A percentile compares a stretch with the other conserved stretches of the same genome.
Conservation (phyloP, 306 rosid species). For the Lagenaria siceraria region DNA sequence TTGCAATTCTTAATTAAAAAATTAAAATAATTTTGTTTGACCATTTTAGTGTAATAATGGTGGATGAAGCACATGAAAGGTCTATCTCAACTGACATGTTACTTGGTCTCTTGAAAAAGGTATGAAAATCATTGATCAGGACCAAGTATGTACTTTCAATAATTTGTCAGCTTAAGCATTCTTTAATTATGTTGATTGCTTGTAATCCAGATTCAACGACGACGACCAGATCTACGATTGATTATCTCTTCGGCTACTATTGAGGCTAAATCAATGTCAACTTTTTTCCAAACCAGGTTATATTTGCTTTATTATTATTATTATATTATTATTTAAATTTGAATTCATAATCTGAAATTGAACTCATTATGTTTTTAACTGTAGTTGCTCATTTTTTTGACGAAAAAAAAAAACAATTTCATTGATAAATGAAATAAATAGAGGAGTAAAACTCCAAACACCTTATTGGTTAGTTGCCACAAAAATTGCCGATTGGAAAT, state of each 20-base stretch:
- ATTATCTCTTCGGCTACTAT: constrained; percentile 89
- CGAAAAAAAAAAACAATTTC: no score
- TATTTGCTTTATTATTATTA: not conserved
- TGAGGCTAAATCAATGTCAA: constrained; percentile 83
- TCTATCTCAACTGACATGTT: constrained; percentile 88
- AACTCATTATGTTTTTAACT: not conserved
- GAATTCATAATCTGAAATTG: not conserved
- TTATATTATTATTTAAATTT: not conserved
- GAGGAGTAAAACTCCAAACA: not conserved
- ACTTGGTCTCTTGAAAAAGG: constrained; percentile 91
- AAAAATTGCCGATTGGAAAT: not conserved
- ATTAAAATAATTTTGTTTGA: not conserved
- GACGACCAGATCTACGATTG: constrained; percentile 77
- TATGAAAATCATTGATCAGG: constrained; percentile 8
- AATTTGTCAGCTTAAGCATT: not conserved
- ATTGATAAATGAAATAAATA: no score
- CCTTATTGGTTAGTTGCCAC: not conserved
- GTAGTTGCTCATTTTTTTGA: no score
- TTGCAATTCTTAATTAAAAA: not conserved
- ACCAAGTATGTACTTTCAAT: not conserved
- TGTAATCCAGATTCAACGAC: constrained; percentile 55
- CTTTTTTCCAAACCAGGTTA: constrained; percentile 63
- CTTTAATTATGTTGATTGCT: constrained; percentile 11
- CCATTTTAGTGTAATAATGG: constrained; percentile 66
- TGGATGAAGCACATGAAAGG: constrained; percentile 98